Percentiles rank a stretch among this genome's conserved stretches.
Conservation (phyloP, 768 basidiomycete species). For the Melanogaster broomeanus region DNA sequence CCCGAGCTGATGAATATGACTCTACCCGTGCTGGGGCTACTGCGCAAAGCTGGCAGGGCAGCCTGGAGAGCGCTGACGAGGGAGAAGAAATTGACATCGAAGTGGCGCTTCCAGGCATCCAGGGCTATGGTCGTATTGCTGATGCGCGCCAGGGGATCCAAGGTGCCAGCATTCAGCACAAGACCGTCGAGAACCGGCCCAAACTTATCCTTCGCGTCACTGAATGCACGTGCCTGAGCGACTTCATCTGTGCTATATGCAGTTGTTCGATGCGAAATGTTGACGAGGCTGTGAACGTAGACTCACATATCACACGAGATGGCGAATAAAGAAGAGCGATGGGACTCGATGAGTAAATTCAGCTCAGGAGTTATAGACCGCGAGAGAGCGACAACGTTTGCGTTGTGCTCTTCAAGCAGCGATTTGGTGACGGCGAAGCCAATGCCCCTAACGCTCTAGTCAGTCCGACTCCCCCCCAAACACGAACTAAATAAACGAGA, state of each 20-base stretch:
- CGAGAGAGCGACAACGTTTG: conserved; percentile 75
- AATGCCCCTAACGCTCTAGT: conserved; percentile 52
- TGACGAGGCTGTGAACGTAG: neutral
- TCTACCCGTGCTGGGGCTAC: conserved; percentile 56
- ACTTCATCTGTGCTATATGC: conserved; percentile 56
- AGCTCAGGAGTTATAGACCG: conserved; percentile 72
- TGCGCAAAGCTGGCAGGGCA: conserved; percentile 68
- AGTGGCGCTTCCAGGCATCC: conserved; percentile 66
- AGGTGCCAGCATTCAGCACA: conserved; percentile 80
- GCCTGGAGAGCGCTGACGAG: conserved; percentile 68
- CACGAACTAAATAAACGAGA: conserved; percentile 25
- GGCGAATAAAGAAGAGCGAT: conserved; percentile 46
- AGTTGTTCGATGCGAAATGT: neutral
- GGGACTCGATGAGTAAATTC: conserved; percentile 41
- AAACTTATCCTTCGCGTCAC: conserved; percentile 51
- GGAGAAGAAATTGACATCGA: conserved; percentile 90
- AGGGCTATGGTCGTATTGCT: conserved; percentile 49
- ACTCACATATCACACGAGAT: conserved; percentile 80
- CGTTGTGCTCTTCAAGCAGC: conserved; percentile 61
- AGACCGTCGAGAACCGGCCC: conserved; percentile 68
- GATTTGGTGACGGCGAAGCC: conserved; percentile 77
- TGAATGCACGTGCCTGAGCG: conserved; percentile 57
- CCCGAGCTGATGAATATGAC: conserved; percentile 88
- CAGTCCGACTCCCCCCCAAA: conserved; percentile 2
- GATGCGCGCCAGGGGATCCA: conserved; percentile 70